phyloP scores from a whole-genome alignment of 2,329 filamentous ascomycete species.

The Diaporthe citri region DNA sequence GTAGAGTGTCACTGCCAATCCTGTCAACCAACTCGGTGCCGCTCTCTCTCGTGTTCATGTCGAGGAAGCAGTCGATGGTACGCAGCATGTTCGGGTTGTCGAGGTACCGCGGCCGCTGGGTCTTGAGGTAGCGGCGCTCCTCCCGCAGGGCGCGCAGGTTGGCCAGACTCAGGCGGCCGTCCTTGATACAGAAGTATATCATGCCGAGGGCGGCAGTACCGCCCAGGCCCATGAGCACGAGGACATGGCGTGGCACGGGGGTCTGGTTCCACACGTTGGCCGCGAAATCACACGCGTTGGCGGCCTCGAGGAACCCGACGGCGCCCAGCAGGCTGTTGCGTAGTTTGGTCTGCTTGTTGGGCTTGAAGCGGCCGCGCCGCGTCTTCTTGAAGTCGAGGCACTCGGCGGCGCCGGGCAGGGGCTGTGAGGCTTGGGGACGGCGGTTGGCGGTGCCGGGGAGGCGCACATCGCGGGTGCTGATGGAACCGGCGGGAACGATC shows the following conservation, averaged over 20 bases:
- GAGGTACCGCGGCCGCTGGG: slow-evolving; percentile 39
- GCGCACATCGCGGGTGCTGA: slow-evolving; percentile 30
- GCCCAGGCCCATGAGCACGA: slow-evolving; percentile 65
- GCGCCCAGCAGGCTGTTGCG: slow-evolving; percentile 43
- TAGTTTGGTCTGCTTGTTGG: slow-evolving; percentile 38
- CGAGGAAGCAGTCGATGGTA: slow-evolving; percentile 53
- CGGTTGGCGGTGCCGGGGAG: neutral
- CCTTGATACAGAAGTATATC: slow-evolving; percentile 59
- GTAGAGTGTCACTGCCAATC: slow-evolving; percentile 62
- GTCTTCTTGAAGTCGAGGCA: slow-evolving; percentile 35
- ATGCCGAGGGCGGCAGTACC: slow-evolving; percentile 60
- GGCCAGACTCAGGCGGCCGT: slow-evolving; percentile 56
- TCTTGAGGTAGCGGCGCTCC: slow-evolving; percentile 54
- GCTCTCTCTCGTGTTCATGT: slow-evolving; percentile 61
- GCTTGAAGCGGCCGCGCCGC: slow-evolving; percentile 21
- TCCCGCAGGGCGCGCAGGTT: slow-evolving; percentile 60
- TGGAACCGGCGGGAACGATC: slow-evolving; percentile 25
- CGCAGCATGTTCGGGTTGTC: slow-evolving; percentile 42
- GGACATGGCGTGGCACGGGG: slow-evolving; percentile 62
- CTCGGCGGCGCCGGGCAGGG: slow-evolving; percentile 37
- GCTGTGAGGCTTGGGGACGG: slow-evolving; percentile 19
- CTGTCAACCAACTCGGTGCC: slow-evolving; percentile 65
- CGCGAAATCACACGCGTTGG: slow-evolving; percentile 68
- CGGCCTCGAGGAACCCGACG: slow-evolving; percentile 66
- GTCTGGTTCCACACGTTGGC: slow-evolving; percentile 69